Evolutionary conservation across 2,329 filamentous ascomycete species (phyloP), one percentile per base, ranked within the genome.

Genomic region (Monosporascus ibericus): DNA sequence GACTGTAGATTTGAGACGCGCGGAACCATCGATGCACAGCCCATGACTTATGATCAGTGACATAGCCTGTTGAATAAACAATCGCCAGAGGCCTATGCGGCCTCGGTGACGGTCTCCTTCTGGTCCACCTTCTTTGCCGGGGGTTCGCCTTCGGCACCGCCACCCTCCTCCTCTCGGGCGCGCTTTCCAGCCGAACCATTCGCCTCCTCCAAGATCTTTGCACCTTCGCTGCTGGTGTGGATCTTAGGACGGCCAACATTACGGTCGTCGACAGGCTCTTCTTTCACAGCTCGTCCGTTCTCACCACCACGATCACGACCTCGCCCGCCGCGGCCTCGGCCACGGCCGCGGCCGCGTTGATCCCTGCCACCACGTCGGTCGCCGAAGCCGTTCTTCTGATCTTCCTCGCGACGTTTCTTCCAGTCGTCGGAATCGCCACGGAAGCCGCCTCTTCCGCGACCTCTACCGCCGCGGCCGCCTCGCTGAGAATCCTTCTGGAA

Each of bases 81-180:
- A 15, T 17, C n/a, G 24, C 14, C 14, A 46, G 24, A 46, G 11
- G 14, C 17, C 14, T 27, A 63, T 27, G 61, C 54, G 27, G 57
- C 55, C 42, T 60, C 58, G 18, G 60, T 57, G 38, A 55, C 60
- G 34, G 58, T 67, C 46, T 72, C 65, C 72, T 81, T 81, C 64
- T 65, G 70, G 57, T 86, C 80, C 40, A 83, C 75, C 72, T 86
- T 86, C 76, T 86, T 86, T 20, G 80, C 75, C 3, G 79, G 72
- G 30, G 75, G 79, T 52, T 74, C 73, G n/a, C 22, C 25, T 15
- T 65, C 70, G 4, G 65, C 60, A 30, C 61, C 60, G 27, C 61
- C 66, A 44, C 65, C 71, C 30, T 78, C 79, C 8, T 81, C 78
- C 9, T 83, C 80, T 50, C 80, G 77, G 34, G 71, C 58, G 51